Evolutionary conservation across 2,329 filamentous ascomycete species (phyloP).

Genomic region (Didymella segeticola): DNA sequence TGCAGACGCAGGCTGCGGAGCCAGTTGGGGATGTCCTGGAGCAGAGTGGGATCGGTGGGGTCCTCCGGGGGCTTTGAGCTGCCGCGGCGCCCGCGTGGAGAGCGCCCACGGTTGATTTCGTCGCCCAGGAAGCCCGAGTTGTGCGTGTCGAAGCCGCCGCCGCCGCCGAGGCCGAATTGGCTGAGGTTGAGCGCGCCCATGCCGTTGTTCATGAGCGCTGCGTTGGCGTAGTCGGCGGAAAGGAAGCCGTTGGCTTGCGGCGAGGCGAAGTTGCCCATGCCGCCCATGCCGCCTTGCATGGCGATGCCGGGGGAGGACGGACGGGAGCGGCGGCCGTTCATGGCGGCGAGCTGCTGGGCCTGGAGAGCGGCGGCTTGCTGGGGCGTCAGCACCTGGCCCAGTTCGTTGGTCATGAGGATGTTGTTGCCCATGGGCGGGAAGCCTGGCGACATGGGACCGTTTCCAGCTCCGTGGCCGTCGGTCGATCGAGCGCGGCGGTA

Average conservation of each 20-base stretch:
- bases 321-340: conserved; percentile 83
- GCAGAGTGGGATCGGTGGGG: conserved; percentile 85
- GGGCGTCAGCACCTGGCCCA: conserved; percentile 80
- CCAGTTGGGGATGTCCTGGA: conserved; percentile 97
- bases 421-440: conserved; percentile 70
- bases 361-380: conserved; percentile 60
- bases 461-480: conserved; percentile 70
- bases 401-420: conserved; percentile 93
- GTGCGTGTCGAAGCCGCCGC: conserved; percentile 60
- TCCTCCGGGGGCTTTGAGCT: conserved; percentile 98
- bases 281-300: conserved; percentile 70
- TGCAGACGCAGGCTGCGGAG: conserved; percentile 91
- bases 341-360: conserved; percentile 80
- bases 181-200: conserved; percentile 75
- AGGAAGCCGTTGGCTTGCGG: conserved; percentile 96
- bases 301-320: conserved; percentile 88
- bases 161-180: conserved; percentile 65
- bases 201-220: conserved; percentile 73
- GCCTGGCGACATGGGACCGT: conserved; percentile 71
- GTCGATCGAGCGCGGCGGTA: conserved; percentile 91
- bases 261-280: conserved; percentile 74
- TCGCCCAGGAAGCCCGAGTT: conserved; percentile 83
- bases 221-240: conserved; percentile 80
- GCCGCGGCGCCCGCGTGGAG: conserved; percentile 87
- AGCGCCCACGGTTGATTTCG: conserved; percentile 87